Conservation (phyloP, 2,329 filamentous ascomycete genomes). For the Metarhizium sp. region DNA sequence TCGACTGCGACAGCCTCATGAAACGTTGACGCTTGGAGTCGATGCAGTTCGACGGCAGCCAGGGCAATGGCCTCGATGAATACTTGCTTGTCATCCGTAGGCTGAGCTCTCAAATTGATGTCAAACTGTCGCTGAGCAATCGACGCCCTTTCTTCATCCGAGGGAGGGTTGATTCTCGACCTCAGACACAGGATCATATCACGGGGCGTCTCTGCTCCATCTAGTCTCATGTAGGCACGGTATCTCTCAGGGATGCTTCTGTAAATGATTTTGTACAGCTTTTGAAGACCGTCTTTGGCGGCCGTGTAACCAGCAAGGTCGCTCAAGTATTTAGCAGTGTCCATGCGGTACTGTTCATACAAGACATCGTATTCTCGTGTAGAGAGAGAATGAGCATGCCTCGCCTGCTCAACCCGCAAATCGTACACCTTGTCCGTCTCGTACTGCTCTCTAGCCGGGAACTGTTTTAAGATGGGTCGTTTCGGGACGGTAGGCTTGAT, state of each 20-base stretch:
- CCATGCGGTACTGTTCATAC: conserved; percentile 7
- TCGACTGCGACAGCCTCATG: conserved; percentile 3
- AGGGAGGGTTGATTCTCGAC: not conserved
- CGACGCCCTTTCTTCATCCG: conserved; percentile 1
- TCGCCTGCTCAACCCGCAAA: conserved; percentile 4
- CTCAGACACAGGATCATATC: conserved; percentile 5
- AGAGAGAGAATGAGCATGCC: conserved; percentile 2
- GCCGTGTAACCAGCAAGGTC: conserved; percentile 1
- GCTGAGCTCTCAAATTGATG: conserved; percentile 2
- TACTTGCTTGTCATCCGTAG: conserved; percentile 2
- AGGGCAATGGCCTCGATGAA: conserved; percentile 6
- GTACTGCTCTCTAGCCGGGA: not conserved
- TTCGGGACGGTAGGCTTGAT: conserved; percentile 1
- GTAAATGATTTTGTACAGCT: conserved; percentile 7
- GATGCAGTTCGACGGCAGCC: conserved; percentile 5
- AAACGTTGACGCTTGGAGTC: not conserved
- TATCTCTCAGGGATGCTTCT: conserved; percentile 4
- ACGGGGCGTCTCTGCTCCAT: conserved; percentile 6
- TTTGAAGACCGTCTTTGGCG: conserved; percentile 3
- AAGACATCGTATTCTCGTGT: conserved; percentile 5
- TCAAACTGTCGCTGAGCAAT: conserved; percentile 1
- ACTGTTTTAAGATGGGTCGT: not conserved
- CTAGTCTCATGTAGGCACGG: conserved; percentile 5
- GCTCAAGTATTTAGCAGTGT: conserved; percentile 5
- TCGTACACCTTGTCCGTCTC: conserved; percentile 6